These are phyloP conservation scores for Baudoinia panamericana DNA, from an alignment of 495 filamentous ascomycete genomes.

Conservation along the genomic window DNA sequence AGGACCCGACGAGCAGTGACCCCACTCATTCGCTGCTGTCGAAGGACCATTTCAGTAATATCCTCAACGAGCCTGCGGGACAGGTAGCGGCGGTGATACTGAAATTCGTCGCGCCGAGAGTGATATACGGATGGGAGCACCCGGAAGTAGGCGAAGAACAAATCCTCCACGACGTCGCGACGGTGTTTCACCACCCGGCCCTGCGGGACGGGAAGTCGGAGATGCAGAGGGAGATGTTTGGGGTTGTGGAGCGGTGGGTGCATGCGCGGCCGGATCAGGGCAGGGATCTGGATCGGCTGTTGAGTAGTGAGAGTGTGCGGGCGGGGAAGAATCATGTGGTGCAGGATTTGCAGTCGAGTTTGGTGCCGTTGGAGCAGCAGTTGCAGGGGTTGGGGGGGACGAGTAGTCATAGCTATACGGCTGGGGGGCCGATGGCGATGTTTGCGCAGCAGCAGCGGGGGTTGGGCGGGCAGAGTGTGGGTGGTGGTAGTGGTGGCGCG, in stretches of 20 bases:
- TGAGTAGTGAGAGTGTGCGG: constrained; percentile 70
- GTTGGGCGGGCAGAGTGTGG: not conserved
- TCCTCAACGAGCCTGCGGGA: constrained; percentile 78
- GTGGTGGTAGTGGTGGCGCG: not conserved
- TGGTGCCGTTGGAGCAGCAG: constrained; percentile 10
- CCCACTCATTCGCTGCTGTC: constrained; percentile 90
- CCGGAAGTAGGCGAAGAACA: constrained; percentile 62
- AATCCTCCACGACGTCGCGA: constrained; percentile 61
- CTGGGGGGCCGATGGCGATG: constrained; percentile 13
- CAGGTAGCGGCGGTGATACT: constrained; percentile 66
- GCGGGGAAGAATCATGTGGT: constrained; percentile 57
- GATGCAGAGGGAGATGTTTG: constrained; percentile 76
- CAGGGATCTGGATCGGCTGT: constrained; percentile 47
- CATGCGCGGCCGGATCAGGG: constrained; percentile 50
- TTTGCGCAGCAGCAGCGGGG: constrained; percentile 4
- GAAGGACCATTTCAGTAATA: constrained; percentile 93
- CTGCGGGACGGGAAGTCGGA: constrained; percentile 57
- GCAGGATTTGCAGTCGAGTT: constrained; percentile 6
- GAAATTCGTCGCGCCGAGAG: constrained; percentile 70
- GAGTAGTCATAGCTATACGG: constrained; percentile 8
- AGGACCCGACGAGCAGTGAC: constrained; percentile 68
- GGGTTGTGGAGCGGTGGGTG: constrained; percentile 65
- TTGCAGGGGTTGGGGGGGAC: constrained; percentile 1
- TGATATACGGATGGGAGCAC: constrained; percentile 86
- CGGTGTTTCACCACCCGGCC: constrained; percentile 81